Percentiles rank a stretch among this genome's conserved stretches.
phyloP scores from a whole-genome alignment of 352 stramenopile genomes.

The Globisporangium parvum region DNA sequence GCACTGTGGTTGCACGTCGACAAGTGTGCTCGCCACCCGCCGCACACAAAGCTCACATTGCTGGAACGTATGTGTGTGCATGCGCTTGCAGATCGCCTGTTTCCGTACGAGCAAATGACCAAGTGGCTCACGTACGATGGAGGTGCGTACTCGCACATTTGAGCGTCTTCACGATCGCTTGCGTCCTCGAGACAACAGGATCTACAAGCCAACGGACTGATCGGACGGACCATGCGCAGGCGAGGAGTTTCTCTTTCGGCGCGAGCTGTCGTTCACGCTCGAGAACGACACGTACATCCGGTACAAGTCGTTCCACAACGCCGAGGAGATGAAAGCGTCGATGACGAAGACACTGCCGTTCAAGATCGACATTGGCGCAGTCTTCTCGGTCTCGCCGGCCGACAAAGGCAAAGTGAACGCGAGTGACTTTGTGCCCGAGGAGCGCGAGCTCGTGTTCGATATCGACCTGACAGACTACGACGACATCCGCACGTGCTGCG shows the following conservation, averaged over 20 bases:
- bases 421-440: slow-evolving; percentile 86
- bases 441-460: slow-evolving; percentile 99
- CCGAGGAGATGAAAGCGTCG: slow-evolving; percentile 74
- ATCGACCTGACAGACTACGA: slow-evolving; percentile 99
- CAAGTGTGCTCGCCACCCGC: too few relatives aligned
- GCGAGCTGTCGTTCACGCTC: slow-evolving; percentile 98
- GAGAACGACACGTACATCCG: slow-evolving; percentile 99
- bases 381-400: slow-evolving; percentile 87
- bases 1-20: too few relatives aligned
- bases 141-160: slow-evolving; percentile 23
- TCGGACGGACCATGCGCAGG: slow-evolving; percentile 19
- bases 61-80: background rate
- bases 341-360: slow-evolving; percentile 93
- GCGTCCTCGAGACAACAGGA: too few relatives aligned
- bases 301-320: slow-evolving; percentile 93
- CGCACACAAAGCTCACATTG: background rate
- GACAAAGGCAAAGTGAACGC: slow-evolving; percentile 86
- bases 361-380: slow-evolving; percentile 99
- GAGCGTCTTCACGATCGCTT: too few relatives aligned
- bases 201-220: too few relatives aligned
- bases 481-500: slow-evolving; percentile 95
- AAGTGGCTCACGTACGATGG: slow-evolving; percentile 82
- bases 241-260: slow-evolving; percentile 77
- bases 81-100: slow-evolving; percentile 86
- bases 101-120: slow-evolving; percentile 81